Evolutionary conservation across 2,329 filamentous ascomycete species (phyloP).

Genomic region (Tolypocladium ovalisporum): DNA sequence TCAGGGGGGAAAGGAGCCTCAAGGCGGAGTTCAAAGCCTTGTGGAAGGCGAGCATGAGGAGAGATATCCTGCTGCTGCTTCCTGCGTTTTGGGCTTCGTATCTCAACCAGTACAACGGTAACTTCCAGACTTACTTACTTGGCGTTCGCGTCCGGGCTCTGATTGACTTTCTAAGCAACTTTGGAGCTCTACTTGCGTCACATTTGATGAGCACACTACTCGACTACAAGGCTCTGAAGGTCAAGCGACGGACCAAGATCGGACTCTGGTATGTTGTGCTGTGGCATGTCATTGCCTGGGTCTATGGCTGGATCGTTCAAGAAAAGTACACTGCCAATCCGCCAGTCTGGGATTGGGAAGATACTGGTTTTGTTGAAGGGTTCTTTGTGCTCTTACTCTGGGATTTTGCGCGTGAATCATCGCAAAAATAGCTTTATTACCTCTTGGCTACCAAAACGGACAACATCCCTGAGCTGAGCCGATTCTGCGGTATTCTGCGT

Average conservation of each 20-base stretch:
- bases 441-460: conserved; percentile 42
- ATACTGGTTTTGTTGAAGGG: conserved; percentile 31
- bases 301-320: conserved; percentile 41
- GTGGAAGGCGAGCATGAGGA: conserved; percentile 7
- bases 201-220: conserved; percentile 32
- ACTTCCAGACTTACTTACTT: conserved; percentile 31
- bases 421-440: conserved; percentile 48
- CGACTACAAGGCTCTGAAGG: conserved; percentile 24
- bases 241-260: conserved; percentile 28
- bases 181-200: conserved; percentile 27
- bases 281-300: conserved; percentile 35
- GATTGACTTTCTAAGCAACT: conserved; percentile 30
- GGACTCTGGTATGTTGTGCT: conserved; percentile 34
- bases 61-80: conserved; percentile 8
- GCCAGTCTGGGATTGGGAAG: conserved; percentile 27
- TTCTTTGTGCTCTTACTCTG: conserved; percentile 37
- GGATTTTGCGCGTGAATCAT: conserved; percentile 37
- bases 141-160: conserved; percentile 31
- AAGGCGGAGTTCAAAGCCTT: conserved; percentile 12
- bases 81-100: conserved; percentile 14
- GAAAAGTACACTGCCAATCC: conserved; percentile 34
- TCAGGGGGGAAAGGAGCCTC: conserved; percentile 10
- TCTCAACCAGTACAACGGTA: conserved; percentile 24
- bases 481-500: conserved; percentile 26
- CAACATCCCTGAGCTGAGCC: conserved; percentile 40